Evolutionary conservation across 305 asterid genomes (phyloP).

Genomic region (Galium porrigens): DNA sequence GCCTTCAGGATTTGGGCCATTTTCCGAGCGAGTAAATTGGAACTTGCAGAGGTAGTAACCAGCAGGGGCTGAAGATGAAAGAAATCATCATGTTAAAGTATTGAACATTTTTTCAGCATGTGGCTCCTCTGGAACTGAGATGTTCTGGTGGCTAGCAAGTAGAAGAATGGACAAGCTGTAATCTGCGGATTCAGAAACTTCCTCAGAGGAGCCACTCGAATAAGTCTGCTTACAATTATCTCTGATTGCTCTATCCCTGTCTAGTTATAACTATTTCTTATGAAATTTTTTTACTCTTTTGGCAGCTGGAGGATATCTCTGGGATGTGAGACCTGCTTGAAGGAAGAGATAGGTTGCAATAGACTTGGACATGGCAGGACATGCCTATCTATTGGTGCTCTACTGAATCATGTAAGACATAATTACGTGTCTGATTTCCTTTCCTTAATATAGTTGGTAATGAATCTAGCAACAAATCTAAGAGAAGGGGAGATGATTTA

Average conservation of each 20-base stretch:
- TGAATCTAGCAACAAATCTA: neutral
- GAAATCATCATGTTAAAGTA: no score
- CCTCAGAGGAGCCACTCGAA: neutral
- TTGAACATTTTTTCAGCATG: no score
- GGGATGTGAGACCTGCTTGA: neutral
- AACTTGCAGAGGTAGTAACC: conserved; percentile 4
- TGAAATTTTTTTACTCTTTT: neutral
- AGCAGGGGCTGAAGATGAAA: neutral
- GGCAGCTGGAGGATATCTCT: neutral
- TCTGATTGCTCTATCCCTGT: neutral
- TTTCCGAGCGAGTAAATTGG: neutral
- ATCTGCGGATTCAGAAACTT: neutral
- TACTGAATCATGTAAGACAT: neutral
- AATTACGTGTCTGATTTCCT: neutral
- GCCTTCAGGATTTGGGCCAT: neutral
- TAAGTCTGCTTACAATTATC: neutral
- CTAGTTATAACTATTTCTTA: neutral
- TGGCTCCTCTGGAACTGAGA: no score
- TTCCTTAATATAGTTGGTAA: neutral
- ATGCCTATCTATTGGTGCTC: neutral
- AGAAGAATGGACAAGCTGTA: neutral
- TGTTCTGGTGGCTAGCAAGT: neutral
- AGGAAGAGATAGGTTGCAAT: neutral
- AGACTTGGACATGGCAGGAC: neutral
- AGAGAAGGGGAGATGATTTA: neutral